Percentiles rank a stretch among this genome's conserved stretches.
These are phyloP conservation scores for Eryngium alpinum DNA, from an alignment of 140 eudicot genomes.

Conservation along the genomic window DNA sequence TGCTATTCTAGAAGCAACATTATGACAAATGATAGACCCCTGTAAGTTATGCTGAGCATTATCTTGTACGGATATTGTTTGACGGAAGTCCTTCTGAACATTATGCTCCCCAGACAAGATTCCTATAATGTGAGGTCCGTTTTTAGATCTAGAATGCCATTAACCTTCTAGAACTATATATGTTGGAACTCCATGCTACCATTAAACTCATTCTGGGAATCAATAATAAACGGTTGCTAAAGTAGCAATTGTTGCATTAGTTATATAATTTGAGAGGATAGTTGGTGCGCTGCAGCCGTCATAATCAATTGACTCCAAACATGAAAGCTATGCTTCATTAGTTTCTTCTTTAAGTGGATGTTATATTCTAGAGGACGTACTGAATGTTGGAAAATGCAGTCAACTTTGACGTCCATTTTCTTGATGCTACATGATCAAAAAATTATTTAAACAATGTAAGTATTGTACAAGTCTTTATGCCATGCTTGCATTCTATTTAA, in stretches of 20 bases:
- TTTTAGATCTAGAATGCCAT: constrained; percentile 53
- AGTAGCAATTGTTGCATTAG: constrained; percentile 45
- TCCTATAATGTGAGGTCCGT: constrained; percentile 30
- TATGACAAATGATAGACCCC: constrained; percentile 43
- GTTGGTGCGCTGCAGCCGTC: constrained; percentile 38
- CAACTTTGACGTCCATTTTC: too few relatives aligned
- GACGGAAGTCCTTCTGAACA: constrained; percentile 54
- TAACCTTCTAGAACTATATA: constrained; percentile 49
- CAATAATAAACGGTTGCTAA: constrained; percentile 38
- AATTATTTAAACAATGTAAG: too few relatives aligned
- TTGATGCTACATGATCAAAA: constrained; percentile 27
- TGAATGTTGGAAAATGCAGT: too few relatives aligned
- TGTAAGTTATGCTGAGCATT: constrained; percentile 61
- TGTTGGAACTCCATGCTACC: constrained; percentile 35
- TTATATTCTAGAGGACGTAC: too few relatives aligned
- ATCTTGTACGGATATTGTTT: constrained; percentile 53
- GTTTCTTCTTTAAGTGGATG: too few relatives aligned
- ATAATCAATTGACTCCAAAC: constrained; percentile 36
- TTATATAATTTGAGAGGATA: constrained; percentile 38
- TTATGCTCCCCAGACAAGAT: constrained; percentile 34
- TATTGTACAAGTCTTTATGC: too few relatives aligned
- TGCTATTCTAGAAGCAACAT: too few relatives aligned
- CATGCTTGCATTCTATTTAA: too few relatives aligned
- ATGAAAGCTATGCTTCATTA: constrained; percentile 26
- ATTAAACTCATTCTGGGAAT: constrained; percentile 39